These are phyloP conservation scores for Scheffersomyces stambukii DNA, from an alignment of 1,139 yeast genomes.

Conservation along the genomic window DNA sequence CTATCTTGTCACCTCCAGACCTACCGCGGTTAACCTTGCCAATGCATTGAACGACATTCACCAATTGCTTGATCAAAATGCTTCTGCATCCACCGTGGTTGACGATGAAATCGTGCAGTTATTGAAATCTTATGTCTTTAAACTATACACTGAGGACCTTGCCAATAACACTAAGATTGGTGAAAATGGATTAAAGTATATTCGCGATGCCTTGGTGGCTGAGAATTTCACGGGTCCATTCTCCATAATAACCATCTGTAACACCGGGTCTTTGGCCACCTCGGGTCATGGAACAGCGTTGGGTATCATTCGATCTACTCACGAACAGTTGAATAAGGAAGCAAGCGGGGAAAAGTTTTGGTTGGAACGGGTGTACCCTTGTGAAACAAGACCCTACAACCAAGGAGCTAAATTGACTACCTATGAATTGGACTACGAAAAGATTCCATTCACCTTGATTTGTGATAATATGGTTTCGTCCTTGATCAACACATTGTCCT, in stretches of 20 bases:
- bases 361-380: constrained; percentile 71
- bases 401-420: constrained; percentile 95
- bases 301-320: constrained; percentile 79
- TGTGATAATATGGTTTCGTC: constrained; percentile 93
- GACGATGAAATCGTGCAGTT: constrained; percentile 27
- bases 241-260: constrained; percentile 81
- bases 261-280: constrained; percentile 89
- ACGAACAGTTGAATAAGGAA: constrained; percentile 33
- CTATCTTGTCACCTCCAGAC: constrained; percentile 72
- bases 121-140: constrained; percentile 50
- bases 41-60: constrained; percentile 69
- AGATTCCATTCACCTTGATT: constrained; percentile 81
- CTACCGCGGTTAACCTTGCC: constrained; percentile 91
- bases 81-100: constrained; percentile 12
- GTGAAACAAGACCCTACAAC: constrained; percentile 94
- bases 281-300: constrained; percentile 97
- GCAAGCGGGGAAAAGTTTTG: constrained; percentile 31
- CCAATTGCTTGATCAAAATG: constrained; percentile 16
- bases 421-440: constrained; percentile 79
- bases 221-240: constrained; percentile 62
- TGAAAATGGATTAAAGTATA: constrained; percentile 71
- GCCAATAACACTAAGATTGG: constrained; percentile 76
- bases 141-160: constrained; percentile 70
- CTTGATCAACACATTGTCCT: constrained; percentile 40
- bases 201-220: constrained; percentile 39